Evolutionary conservation across 2,329 filamentous ascomycete genomes (phyloP).

Genomic region (Sphaerulina populicola): DNA sequence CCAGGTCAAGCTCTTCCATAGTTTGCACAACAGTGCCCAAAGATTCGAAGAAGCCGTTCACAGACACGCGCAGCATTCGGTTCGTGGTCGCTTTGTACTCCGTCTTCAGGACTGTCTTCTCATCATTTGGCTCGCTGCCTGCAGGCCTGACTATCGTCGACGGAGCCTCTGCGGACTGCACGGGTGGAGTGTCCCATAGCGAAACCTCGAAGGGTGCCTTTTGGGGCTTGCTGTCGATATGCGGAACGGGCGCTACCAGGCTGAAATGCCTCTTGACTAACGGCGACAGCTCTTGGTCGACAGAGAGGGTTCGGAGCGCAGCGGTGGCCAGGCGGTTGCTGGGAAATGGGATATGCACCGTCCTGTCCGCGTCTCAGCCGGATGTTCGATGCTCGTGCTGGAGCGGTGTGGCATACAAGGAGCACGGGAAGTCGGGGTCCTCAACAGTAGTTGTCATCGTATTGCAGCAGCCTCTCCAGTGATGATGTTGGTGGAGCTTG

Average conservation of each 20-base stretch:
- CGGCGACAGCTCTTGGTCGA: constrained; percentile 82
- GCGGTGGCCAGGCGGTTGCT: constrained; percentile 66
- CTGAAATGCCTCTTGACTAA: constrained; percentile 67
- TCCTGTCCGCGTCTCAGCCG: constrained; percentile 41
- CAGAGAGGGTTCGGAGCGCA: constrained; percentile 65
- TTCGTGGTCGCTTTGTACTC: constrained; percentile 85
- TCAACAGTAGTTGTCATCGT: constrained; percentile 2
- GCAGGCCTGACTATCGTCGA: constrained; percentile 12
- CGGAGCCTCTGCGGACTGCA: constrained; percentile 2
- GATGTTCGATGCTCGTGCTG: neutral
- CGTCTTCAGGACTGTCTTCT: constrained; percentile 55
- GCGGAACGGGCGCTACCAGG: constrained; percentile 34
- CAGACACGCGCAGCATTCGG: constrained; percentile 89
- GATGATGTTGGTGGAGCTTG: neutral
- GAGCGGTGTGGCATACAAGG: constrained; percentile 18
- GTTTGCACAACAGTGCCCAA: constrained; percentile 74
- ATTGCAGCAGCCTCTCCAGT: neutral
- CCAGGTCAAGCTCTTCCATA: constrained; percentile 82
- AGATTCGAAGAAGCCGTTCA: constrained; percentile 94
- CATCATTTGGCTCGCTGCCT: constrained; percentile 26
- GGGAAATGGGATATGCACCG: constrained; percentile 72
- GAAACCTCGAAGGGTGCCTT: constrained; percentile 19
- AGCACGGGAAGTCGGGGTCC: constrained; percentile 21
- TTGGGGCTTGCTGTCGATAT: constrained; percentile 12
- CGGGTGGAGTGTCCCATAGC: constrained; percentile 11